Evolutionary conservation across 441 rosid genomes (phyloP).

Genomic region (Theobroma grandiflorum): DNA sequence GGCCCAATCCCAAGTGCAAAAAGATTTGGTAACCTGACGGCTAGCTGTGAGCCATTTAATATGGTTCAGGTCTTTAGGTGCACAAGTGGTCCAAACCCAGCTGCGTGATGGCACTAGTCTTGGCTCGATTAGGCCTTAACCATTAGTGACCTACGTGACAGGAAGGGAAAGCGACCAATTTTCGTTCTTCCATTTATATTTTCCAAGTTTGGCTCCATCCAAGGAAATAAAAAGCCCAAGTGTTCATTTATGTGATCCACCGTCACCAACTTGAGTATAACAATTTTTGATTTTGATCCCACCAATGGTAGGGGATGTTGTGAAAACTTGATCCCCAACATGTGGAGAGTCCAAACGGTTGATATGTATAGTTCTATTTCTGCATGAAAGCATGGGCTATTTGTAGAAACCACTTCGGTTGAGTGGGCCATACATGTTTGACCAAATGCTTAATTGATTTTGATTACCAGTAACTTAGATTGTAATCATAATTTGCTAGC

Average conservation of each 20-base stretch:
- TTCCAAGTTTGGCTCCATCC: too few species aligned
- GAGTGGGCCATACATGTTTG: neutral
- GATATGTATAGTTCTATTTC: too few species aligned
- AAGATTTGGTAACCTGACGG: neutral
- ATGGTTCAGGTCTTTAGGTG: neutral
- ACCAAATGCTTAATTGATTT: neutral
- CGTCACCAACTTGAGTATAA: too few species aligned
- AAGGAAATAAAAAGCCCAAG: too few species aligned
- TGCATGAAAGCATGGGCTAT: too few species aligned
- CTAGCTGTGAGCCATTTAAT: neutral
- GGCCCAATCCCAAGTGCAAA: conserved; percentile 7
- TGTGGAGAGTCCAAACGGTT: too few species aligned
- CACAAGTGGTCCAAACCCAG: conserved; percentile 35
- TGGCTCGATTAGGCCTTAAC: neutral
- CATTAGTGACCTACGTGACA: neutral
- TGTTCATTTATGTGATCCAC: too few species aligned
- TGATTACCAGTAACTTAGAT: too few species aligned
- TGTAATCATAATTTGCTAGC: neutral
- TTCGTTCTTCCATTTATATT: neutral
- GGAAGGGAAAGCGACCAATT: neutral
- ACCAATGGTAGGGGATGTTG: too few species aligned
- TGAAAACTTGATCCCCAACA: too few species aligned
- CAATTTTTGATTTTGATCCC: too few species aligned
- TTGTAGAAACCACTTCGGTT: too few species aligned
- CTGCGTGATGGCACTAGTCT: neutral